Conservation (phyloP, 495 filamentous ascomycete genomes). For the Podospora fimiseda region DNA sequence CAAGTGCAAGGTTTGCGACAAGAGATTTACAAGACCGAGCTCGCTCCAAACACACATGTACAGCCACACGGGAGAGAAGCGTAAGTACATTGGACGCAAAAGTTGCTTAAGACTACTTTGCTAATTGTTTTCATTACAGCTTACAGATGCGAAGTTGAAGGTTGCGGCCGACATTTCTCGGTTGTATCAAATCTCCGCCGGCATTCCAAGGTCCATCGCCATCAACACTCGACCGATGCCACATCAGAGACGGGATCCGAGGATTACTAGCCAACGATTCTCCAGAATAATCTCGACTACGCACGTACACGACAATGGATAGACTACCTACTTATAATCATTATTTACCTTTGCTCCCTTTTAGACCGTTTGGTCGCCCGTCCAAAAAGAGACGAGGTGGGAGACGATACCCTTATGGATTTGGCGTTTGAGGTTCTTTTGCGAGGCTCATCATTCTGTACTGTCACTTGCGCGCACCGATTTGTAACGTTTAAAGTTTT, state of each 20-base stretch:
- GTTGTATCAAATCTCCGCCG: conserved; percentile 94
- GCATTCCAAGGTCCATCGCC: conserved; percentile 93
- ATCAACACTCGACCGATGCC: conserved; percentile 54
- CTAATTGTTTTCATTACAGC: conserved; percentile 51
- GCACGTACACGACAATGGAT: background rate
- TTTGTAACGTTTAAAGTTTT: background rate
- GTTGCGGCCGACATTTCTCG: conserved; percentile 94
- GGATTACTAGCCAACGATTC: conserved; percentile 45
- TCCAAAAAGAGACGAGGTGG: conserved; percentile 5
- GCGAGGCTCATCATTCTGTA: conserved; percentile 12
- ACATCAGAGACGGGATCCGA: conserved; percentile 47
- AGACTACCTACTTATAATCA: background rate
- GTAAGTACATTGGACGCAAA: conserved; percentile 50
- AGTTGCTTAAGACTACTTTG: conserved; percentile 2
- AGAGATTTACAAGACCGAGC: conserved; percentile 93
- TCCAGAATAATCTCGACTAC: conserved; percentile 21
- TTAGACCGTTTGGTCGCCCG: conserved; percentile 2
- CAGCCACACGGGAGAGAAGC: conserved; percentile 97
- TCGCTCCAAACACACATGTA: conserved; percentile 98
- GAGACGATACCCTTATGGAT: conserved; percentile 22
- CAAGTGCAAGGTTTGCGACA: conserved; percentile 99
- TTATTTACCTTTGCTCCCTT: background rate
- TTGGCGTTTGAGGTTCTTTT: conserved; percentile 16
- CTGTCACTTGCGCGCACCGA: conserved; percentile 15
- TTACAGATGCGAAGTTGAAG: conserved; percentile 89